Evolutionary conservation across 176 grass and related monocot genomes (phyloP).

Genomic region (Pharus latifolius): DNA sequence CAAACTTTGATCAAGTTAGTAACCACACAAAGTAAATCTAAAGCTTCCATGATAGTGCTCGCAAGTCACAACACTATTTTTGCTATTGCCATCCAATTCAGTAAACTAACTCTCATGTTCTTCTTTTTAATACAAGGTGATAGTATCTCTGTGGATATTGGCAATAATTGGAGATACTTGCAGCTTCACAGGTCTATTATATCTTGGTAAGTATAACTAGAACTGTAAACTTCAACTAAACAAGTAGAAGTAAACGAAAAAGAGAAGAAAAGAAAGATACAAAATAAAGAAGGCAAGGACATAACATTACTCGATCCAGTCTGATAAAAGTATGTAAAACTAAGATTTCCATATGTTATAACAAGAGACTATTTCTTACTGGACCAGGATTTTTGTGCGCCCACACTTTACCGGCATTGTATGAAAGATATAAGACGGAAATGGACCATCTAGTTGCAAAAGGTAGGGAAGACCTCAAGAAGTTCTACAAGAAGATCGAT

Average conservation of each 20-base stretch:
- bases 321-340: neutral
- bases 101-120: neutral
- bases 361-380: neutral
- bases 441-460: slow-evolving; percentile 49
- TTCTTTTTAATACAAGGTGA: slow-evolving; percentile 27
- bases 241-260: neutral
- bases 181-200: slow-evolving; percentile 65
- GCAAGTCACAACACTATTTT: neutral
- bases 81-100: neutral
- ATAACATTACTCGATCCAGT: neutral
- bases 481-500: slow-evolving; percentile 65
- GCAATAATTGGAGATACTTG: slow-evolving; percentile 55
- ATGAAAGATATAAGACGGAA: slow-evolving; percentile 69
- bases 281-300: neutral
- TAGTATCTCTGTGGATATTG: slow-evolving; percentile 66
- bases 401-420: slow-evolving; percentile 57
- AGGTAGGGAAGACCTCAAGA: slow-evolving; percentile 53
- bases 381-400: slow-evolving; percentile 52
- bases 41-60: neutral
- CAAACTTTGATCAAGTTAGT: neutral
- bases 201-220: slow-evolving; percentile 44
- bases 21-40: neutral
- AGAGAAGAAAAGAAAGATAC: neutral
- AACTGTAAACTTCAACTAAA: neutral
- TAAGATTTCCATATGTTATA: neutral